phyloP scores from a whole-genome alignment of 768 basidiomycete species.

The Serendipita vermifera region DNA sequence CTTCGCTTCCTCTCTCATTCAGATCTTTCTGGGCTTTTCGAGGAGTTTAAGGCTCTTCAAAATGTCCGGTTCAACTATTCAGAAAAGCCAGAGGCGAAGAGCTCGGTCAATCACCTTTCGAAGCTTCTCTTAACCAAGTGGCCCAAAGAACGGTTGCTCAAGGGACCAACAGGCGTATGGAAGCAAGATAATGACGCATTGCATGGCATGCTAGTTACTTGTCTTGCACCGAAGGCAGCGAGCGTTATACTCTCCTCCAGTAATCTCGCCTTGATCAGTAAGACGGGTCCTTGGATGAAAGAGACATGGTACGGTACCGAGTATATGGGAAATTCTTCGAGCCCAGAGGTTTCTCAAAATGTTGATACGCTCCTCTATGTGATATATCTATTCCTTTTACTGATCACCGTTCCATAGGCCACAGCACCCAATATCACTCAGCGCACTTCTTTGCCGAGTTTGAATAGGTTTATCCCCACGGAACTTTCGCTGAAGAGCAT shows the following conservation, averaged over 20 bases:
- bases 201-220: slow-evolving; percentile 41
- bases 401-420: too few relatives aligned
- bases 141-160: slow-evolving; percentile 62
- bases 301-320: slow-evolving; percentile 92
- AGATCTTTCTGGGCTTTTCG: slow-evolving; percentile 55
- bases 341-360: slow-evolving; percentile 47
- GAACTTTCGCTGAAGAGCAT: slow-evolving; percentile 57
- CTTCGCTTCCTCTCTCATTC: slow-evolving; percentile 53
- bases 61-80: slow-evolving; percentile 71
- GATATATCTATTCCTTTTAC: too few relatives aligned
- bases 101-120: slow-evolving; percentile 64
- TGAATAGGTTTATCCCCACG: slow-evolving; percentile 83
- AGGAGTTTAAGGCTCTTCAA: slow-evolving; percentile 60
- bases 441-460: slow-evolving; percentile 65
- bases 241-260: slow-evolving; percentile 71
- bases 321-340: slow-evolving; percentile 60
- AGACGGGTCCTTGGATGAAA: slow-evolving; percentile 42
- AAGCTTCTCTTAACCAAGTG: slow-evolving; percentile 69
- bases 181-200: slow-evolving; percentile 61
- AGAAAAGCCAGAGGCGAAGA: slow-evolving; percentile 69
- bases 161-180: slow-evolving; percentile 55
- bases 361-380: slow-evolving; percentile 14
- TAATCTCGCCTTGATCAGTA: slow-evolving; percentile 38
- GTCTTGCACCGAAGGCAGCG: slow-evolving; percentile 43
- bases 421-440: slow-evolving; percentile 46